Evolutionary conservation across 2,329 filamentous ascomycete genomes (phyloP), one percentile per base, ranked within the genome.

Genomic region (Sphaerulina vaccinii): DNA sequence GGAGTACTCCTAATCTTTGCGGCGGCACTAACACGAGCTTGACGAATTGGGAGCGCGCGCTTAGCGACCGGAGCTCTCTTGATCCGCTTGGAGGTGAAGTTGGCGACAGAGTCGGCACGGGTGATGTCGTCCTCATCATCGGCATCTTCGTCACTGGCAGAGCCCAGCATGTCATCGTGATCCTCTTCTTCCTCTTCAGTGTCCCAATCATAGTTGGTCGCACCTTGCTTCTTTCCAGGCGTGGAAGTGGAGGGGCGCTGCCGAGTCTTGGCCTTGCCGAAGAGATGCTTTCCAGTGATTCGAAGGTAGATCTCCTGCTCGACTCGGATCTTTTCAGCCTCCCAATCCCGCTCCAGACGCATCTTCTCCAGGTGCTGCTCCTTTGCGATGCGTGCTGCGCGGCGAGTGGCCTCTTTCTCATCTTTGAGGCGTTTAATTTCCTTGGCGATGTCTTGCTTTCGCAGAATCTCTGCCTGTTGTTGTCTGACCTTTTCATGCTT

Each of bases 271-370:
- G 32, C 15, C 37, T 47, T 51, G 32, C 50, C 42, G 15, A 48
- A 37, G 19, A 59, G 50, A 18, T 49, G 37, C 37, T 53, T 51
- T 19, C 59, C 61, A 2, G 57, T 61, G 15, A 59, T 35, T 37
- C 57, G 37, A 23, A 45, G 52, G 49, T 61, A 64, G 4, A 59
- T 38, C 32, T 49, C 38, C 41, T 51, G 56, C 54, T 60, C 58
- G 8, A 40, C 43, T 29, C 50, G 51, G 22, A 52, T 49, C 32
- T 57, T 56, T 49, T 49, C 37, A 42, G 49, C 54, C 23, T 49
- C 44, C 58, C 60, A 61, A 11, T 60, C 57, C 16, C 51, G 52
- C 53, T 63, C 49, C n/a, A 39, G 38, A 6, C 57, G 59, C 22
- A 55, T 46, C 7, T 38, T 42, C 3, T 47, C 53, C 39, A 54